phyloP scores from a whole-genome alignment of 1,284 basidiomycete genomes.

The Cutaneotrichosporon cavernicola region DNA sequence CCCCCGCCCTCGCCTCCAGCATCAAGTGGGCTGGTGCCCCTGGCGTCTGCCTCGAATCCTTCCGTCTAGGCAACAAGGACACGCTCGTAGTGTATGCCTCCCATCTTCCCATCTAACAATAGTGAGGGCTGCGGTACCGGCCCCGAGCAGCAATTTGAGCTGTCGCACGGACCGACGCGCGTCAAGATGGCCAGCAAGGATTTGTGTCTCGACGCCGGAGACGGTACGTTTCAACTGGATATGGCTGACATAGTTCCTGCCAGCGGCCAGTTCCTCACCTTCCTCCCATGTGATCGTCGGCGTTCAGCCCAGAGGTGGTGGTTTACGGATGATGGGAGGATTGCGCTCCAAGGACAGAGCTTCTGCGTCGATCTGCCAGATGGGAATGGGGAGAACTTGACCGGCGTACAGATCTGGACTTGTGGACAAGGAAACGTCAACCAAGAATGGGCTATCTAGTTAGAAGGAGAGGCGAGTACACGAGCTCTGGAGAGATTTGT shows the following conservation, averaged over 20 bases:
- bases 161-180: not conserved
- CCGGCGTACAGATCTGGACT: not conserved
- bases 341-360: not conserved
- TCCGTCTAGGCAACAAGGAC: not conserved
- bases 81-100: not conserved
- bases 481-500: not conserved
- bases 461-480: not conserved
- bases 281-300: not conserved
- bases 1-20: not conserved
- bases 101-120: not conserved
- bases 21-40: not conserved
- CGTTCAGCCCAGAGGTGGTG: not conserved
- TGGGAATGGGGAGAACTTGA: not conserved
- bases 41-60: not conserved
- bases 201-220: not conserved
- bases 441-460: not conserved
- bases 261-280: not conserved
- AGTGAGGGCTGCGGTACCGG: not conserved
- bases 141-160: not conserved
- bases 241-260: not conserved
- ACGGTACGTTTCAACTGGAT: not conserved
- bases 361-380: not conserved
- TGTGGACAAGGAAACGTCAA: not conserved
- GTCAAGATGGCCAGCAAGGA: not conserved
- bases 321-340: not conserved